A percentile compares a stretch with the other conserved stretches of the same genome.
Evolutionary conservation across 2,329 filamentous ascomycete genomes (phyloP).

Genomic region (Colletotrichum sp.): DNA sequence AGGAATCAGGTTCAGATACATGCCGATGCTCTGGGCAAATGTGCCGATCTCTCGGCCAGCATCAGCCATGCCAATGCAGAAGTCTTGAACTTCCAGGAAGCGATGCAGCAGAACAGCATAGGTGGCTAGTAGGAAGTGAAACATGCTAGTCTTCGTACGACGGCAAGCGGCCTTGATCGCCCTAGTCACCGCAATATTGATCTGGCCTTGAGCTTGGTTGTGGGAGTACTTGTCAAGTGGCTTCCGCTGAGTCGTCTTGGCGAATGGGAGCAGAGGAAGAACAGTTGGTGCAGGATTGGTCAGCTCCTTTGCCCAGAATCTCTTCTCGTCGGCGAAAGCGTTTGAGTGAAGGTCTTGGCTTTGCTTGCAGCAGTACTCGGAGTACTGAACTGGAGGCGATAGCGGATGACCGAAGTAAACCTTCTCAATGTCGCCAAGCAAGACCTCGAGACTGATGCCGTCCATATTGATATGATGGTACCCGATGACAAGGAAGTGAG

Average conservation of each 20-base stretch:
- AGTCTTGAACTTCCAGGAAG: slow-evolving; percentile 30
- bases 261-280: not conserved
- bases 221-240: not conserved
- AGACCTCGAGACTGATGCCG: not conserved
- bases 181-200: not conserved
- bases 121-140: slow-evolving; percentile 50
- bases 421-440: not conserved
- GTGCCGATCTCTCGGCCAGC: slow-evolving; percentile 39
- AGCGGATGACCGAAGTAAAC: not conserved
- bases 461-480: not conserved
- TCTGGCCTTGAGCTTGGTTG: not conserved
- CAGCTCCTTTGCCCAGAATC: not conserved
- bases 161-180: not conserved
- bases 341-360: not conserved
- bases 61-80: slow-evolving; percentile 55
- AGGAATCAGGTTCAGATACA: slow-evolving; percentile 53
- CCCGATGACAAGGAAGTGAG: not conserved
- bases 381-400: not conserved
- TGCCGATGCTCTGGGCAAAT: slow-evolving; percentile 36
- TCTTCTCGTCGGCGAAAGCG: not conserved
- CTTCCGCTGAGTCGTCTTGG: not conserved
- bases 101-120: slow-evolving; percentile 23
- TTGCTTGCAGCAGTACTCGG: not conserved
- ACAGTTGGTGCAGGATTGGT: not conserved
- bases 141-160: slow-evolving; percentile 25